phyloP scores from a whole-genome alignment of 169 alveolate genomes.

The Plasmodium gaboni region DNA sequence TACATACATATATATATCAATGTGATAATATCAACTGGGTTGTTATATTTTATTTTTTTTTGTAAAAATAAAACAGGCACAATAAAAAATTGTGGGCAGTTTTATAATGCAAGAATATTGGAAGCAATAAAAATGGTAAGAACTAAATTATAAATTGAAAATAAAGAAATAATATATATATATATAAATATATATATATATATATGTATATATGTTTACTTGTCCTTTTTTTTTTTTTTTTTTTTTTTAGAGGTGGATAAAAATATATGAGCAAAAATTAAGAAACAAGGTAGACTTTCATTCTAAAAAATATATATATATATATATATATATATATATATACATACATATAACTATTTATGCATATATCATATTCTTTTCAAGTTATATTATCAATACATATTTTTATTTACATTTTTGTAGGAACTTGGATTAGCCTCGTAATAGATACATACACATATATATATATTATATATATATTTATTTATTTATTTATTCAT shows the following conservation, averaged over 20 bases:
- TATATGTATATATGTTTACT: not conserved
- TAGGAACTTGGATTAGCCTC: constrained; percentile 5
- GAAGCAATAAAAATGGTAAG: constrained; percentile 39
- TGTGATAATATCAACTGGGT: too few relatives aligned
- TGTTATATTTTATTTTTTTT: not conserved
- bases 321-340: too few relatives aligned
- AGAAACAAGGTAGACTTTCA: constrained; percentile 2
- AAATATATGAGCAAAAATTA: constrained; percentile 47
- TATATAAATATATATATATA: not conserved
- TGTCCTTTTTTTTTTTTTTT: not conserved
- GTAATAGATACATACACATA: not conserved
- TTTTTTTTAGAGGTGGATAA: constrained; percentile 22
- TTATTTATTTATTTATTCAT: not conserved
- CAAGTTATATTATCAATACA: not conserved
- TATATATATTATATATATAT: not conserved
- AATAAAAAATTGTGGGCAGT: constrained; percentile 49
- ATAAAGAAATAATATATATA: not conserved
- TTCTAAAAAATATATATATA: not conserved
- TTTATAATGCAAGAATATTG: constrained; percentile 44
- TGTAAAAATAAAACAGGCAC: not conserved
- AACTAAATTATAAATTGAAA: not conserved
- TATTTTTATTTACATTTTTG: not conserved
- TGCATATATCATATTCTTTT: not conserved
- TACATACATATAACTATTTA: too few relatives aligned
- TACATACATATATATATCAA: too few relatives aligned